Base-by-base conservation (phyloP, 345 rosid species). In the Trapa bicornis region DNA sequence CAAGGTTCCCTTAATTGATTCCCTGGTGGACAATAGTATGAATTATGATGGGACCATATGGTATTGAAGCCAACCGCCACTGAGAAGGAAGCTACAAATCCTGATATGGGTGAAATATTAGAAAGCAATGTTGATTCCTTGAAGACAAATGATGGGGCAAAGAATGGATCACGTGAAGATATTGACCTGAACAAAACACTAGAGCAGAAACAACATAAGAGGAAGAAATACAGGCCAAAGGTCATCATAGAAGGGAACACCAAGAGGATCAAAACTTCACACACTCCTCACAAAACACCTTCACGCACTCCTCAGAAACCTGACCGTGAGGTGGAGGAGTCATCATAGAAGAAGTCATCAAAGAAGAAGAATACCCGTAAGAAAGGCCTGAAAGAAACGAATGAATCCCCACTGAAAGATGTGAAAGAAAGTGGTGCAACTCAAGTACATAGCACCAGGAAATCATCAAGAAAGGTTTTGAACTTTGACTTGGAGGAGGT, bases 201-300 rank as follows among this genome's bases (percentile, higher is more conserved):
- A 8, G 84, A 83, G 67, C 80, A 73, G 80, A 87, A 84, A 77
- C 73, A 76, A 52, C 80, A 85, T 41, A 89, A 82, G 76, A 73
- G 85, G 76, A 89, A 70, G 76, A 92, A 88, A 80, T 85, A 85
- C 82, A 84, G 91, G 84, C 96, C 98, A 2, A 92, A 89, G 78
- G 96, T 89, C 66, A 47, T 84, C 33, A 60, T 3, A 68, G 89
- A 89, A 81, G 89, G 81, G 69, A 84, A 85, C 76, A 80, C 83
- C 66, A 81, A 75, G 58, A 81, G 76, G 71, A 71, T 78, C 47
- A 77, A 77, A 54, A 80, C 84, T 68, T 69, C 87, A 22, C 71
- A 73, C 71, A 75, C 29, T 22, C 29, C 29, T 22, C 29, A 22
- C 29, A 22, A 22, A 22, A 22, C 29, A 0, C 29, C 29, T 22